Evolutionary conservation across 192 early-diverging fungal species (phyloP).

Genomic region (Coemansia reversa): DNA sequence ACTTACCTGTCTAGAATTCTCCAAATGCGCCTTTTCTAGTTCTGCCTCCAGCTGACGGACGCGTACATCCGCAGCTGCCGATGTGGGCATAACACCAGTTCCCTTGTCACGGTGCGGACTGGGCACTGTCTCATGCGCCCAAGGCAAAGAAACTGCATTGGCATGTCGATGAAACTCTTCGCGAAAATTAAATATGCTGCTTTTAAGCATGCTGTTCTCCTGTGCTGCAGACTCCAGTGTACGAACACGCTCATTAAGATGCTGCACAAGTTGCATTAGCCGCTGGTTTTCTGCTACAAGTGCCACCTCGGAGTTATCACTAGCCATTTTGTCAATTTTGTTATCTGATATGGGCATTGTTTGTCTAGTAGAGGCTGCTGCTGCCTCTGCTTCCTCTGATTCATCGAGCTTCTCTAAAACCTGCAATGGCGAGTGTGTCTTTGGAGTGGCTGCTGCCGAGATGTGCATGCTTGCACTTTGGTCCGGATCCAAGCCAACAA

Average conservation of each 20-base stretch:
- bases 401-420: constrained; percentile 28
- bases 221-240: constrained; percentile 49
- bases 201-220: constrained; percentile 55
- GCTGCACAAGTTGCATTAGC: constrained; percentile 20
- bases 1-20: constrained; percentile 46
- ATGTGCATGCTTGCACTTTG: constrained; percentile 38
- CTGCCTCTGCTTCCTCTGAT: background rate
- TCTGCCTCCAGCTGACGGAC: constrained; percentile 35
- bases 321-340: background rate
- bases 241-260: constrained; percentile 38
- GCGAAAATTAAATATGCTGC: constrained; percentile 53
- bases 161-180: constrained; percentile 55
- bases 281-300: constrained; percentile 33
- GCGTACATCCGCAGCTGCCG: constrained; percentile 6
- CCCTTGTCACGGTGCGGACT: constrained; percentile 12
- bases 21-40: constrained; percentile 26
- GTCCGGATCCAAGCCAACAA: constrained; percentile 41
- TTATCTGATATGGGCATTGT: background rate
- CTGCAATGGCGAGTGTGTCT: constrained; percentile 19
- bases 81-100: background rate
- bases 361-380: background rate
- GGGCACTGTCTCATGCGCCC: constrained; percentile 18
- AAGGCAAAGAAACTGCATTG: constrained; percentile 32
- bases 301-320: background rate
- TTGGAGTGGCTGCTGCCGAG: constrained; percentile 13